Evolutionary conservation across 331 rosid species (phyloP).

Genomic region (Malus hybrid): DNA sequence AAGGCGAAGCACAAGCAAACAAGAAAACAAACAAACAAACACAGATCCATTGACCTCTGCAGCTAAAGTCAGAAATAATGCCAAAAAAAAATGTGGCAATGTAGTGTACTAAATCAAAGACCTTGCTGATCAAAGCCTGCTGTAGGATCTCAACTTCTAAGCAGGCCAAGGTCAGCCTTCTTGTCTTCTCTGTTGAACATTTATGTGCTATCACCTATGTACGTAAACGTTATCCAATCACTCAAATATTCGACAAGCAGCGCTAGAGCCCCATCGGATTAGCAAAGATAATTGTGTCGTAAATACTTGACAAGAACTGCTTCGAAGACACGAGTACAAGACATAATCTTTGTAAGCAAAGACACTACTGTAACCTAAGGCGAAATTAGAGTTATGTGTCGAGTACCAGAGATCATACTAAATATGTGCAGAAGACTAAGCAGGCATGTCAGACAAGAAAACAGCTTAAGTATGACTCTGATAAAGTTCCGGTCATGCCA

Average conservation of each 20-base stretch:
- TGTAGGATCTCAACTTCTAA: background rate
- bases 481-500: background rate
- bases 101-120: background rate
- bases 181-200: slow-evolving; percentile 1
- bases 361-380: too few species aligned
- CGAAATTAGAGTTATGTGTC: background rate
- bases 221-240: background rate
- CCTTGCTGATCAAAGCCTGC: background rate
- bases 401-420: background rate
- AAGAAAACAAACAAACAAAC: background rate
- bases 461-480: background rate
- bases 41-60: background rate
- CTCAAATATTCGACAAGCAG: background rate
- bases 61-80: background rate
- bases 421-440: background rate
- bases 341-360: too few species aligned
- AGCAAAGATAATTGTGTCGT: background rate
- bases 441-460: background rate
- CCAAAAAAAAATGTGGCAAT: background rate
- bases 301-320: background rate
- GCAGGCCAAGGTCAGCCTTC: slow-evolving; percentile 1
- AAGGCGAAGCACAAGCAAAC: background rate
- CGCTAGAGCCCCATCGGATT: background rate
- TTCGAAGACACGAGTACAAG: too few species aligned
- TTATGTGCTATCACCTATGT: background rate